Evolutionary conservation across 164 flowering plant genomes (phyloP).

Genomic region (Platanus orientalis): DNA sequence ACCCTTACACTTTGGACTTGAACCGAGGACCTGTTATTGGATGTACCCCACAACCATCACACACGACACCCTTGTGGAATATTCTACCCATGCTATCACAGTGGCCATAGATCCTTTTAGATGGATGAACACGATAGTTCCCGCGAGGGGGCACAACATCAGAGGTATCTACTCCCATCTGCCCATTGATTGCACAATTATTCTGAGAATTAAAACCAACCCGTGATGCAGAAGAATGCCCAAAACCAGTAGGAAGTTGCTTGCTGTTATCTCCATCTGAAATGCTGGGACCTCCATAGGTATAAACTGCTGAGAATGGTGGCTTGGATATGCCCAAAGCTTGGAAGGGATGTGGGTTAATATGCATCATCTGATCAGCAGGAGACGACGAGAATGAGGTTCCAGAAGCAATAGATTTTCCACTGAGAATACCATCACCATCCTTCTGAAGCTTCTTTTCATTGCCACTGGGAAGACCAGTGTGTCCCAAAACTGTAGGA

Average conservation of each 20-base stretch:
- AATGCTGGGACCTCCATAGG: not conserved
- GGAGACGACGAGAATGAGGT: constrained; percentile 1
- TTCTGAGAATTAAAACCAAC: not conserved
- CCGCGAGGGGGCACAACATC: not conserved
- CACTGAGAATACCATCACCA: not conserved
- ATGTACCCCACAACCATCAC: constrained; percentile 86
- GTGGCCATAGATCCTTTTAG: constrained; percentile 17
- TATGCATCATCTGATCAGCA: constrained; percentile 3
- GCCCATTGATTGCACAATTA: not conserved
- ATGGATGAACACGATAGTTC: not conserved
- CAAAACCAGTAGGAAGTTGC: not conserved
- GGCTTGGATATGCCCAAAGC: not conserved
- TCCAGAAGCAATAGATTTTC: not conserved
- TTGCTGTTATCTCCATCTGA: constrained; percentile 4
- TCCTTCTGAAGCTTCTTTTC: constrained; percentile 9
- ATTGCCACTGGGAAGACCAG: not conserved
- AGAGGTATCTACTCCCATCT: not conserved
- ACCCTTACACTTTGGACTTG: constrained; percentile 86
- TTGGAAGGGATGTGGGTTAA: not conserved
- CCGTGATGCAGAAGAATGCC: constrained; percentile 1
- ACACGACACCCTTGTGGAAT: constrained; percentile 70
- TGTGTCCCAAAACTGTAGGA: not conserved
- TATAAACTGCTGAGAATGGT: not conserved
- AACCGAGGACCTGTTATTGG: constrained; percentile 88
- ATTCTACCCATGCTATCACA: constrained; percentile 29